Conservation (phyloP, 208 protist genomes). For the Balamuthia mandrillaris region DNA sequence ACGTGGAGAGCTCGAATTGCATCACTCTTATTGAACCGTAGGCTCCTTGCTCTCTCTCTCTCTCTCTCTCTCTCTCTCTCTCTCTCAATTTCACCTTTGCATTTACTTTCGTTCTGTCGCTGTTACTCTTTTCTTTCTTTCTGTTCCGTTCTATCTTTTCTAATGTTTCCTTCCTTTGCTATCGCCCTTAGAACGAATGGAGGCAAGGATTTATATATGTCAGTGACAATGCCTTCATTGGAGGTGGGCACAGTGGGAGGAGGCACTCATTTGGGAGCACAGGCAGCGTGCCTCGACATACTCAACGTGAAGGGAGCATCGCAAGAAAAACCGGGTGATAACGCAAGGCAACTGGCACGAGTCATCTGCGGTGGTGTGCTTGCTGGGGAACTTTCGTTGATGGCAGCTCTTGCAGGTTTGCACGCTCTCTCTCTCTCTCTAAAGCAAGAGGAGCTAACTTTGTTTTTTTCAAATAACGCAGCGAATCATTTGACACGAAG, state of each 20-base stretch:
- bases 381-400: conserved; percentile 94
- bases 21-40: conserved; percentile 89
- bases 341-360: conserved; percentile 86
- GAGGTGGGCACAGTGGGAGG: conserved; percentile 97
- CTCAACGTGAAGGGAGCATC: conserved; percentile 75
- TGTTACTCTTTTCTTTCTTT: too few species aligned
- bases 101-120: too few species aligned
- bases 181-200: conserved; percentile 66
- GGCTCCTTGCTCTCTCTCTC: neutral
- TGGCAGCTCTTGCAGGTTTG: conserved; percentile 70
- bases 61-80: too few species aligned
- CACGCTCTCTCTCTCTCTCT: conserved; percentile 31
- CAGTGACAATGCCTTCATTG: conserved; percentile 94
- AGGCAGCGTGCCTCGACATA: conserved; percentile 88
- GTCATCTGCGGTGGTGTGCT: conserved; percentile 86
- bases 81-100: too few species aligned
- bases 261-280: conserved; percentile 89
- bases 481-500: conserved; percentile 23
- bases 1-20: conserved; percentile 94
- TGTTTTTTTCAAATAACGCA: neutral
- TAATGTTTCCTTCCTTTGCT: neutral
- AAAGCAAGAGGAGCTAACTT: conserved; percentile 10
- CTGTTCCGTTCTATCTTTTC: neutral
- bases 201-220: conserved; percentile 85
- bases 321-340: conserved; percentile 76